phyloP scores from a whole-genome alignment of 106 monocot species.

The Acorus gramineus region DNA sequence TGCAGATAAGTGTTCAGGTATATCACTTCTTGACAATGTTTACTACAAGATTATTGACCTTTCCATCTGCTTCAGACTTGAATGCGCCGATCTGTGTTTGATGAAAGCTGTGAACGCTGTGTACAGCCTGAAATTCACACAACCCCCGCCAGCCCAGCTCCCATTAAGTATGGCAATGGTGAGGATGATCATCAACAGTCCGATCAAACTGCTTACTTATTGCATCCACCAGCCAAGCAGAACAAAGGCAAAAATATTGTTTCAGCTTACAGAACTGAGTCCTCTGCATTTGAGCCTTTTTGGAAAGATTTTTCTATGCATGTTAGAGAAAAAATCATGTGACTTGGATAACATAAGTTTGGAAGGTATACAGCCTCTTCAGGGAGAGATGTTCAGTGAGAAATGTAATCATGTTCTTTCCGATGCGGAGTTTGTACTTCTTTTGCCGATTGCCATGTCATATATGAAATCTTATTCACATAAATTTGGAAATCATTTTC shows the following conservation, averaged over 20 bases:
- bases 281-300: conserved; percentile 52
- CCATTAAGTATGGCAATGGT: conserved; percentile 36
- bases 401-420: conserved; percentile 15
- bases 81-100: conserved; percentile 54
- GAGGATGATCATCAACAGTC: conserved; percentile 42
- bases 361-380: conserved; percentile 3
- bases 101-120: conserved; percentile 36
- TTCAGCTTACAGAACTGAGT: conserved; percentile 52
- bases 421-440: conserved; percentile 46
- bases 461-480: conserved; percentile 20
- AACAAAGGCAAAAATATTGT: conserved; percentile 48
- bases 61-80: conserved; percentile 20
- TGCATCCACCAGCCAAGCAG: conserved; percentile 51
- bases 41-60: conserved; percentile 52
- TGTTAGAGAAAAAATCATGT: conserved; percentile 30
- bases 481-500: conserved; percentile 15
- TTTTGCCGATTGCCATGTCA: conserved; percentile 73
- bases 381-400: not conserved
- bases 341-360: conserved; percentile 12
- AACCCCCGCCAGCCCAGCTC: conserved; percentile 16
- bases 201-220: conserved; percentile 42
- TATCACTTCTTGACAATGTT: conserved; percentile 28
- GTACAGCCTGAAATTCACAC: conserved; percentile 20
- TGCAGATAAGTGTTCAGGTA: conserved; percentile 11
- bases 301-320: conserved; percentile 42